Evolutionary conservation across 306 rosid species (phyloP).

Genomic region (Delonix regia): DNA sequence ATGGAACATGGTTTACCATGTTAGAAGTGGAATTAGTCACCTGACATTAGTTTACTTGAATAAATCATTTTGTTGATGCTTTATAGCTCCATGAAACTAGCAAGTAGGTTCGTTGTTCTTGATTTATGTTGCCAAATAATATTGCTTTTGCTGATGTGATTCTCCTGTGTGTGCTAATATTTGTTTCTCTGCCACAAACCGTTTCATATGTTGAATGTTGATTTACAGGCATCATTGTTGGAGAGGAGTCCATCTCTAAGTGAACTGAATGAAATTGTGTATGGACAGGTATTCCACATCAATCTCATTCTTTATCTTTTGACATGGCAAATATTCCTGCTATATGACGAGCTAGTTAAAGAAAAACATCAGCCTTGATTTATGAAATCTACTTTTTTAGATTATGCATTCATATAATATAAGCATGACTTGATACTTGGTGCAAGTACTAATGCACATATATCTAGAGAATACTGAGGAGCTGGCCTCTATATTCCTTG

Average conservation of each 20-base stretch:
- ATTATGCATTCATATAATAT: conserved; percentile 10
- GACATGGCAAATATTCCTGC: conserved; percentile 10
- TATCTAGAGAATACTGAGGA: background rate
- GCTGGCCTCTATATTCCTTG: background rate
- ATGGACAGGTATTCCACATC: conserved; percentile 75
- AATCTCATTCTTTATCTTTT: conserved; percentile 20
- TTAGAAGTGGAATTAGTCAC: background rate
- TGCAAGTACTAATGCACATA: background rate
- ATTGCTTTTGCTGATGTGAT: background rate
- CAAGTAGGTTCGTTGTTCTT: background rate
- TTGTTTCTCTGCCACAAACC: conserved; percentile 27
- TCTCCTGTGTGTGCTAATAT: background rate
- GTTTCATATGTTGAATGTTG: conserved; percentile 45
- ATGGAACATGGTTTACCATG: background rate
- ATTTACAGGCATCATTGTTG: conserved; percentile 75
- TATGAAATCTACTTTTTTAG: conserved; percentile 21
- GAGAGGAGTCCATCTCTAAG: conserved; percentile 93
- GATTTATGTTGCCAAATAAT: background rate
- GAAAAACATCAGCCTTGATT: conserved; percentile 27
- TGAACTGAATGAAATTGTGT: conserved; percentile 83
- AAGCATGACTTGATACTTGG: conserved; percentile 17
- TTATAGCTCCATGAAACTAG: background rate
- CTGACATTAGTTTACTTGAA: background rate
- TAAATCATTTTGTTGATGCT: background rate
- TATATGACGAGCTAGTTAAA: conserved; percentile 22